Evolutionary conservation across 164 flowering plant species (phyloP).

Genomic region (Protea cynaroides): DNA sequence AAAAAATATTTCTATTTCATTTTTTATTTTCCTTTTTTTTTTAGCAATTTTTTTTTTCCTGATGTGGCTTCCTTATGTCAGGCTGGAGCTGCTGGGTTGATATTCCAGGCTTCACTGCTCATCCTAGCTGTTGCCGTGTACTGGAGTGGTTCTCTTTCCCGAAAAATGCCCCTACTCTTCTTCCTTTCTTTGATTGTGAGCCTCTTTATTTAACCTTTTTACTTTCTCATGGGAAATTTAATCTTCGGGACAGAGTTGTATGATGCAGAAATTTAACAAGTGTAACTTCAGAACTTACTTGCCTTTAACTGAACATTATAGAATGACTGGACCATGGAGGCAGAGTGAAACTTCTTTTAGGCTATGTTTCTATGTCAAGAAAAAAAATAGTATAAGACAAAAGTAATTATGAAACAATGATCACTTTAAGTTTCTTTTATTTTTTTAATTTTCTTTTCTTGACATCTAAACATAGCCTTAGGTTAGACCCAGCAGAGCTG

Average conservation of each 20-base stretch:
- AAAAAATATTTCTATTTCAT: background rate
- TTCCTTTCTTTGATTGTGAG: conserved; percentile 87
- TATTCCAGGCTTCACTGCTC: conserved; percentile 87
- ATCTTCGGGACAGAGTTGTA: background rate
- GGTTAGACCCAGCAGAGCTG: too few species aligned
- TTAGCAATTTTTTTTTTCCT: conserved; percentile 8
- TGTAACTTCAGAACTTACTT: too few species aligned
- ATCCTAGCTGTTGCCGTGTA: conserved; percentile 84
- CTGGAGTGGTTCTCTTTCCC: conserved; percentile 78
- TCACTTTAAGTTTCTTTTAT: too few species aligned
- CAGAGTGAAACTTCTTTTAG: too few species aligned
- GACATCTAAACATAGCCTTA: too few species aligned
- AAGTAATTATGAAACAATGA: too few species aligned
- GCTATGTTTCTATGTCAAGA: too few species aligned
- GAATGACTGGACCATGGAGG: too few species aligned
- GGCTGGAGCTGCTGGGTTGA: conserved; percentile 95
- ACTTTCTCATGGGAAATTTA: background rate
- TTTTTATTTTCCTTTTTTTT: conserved; percentile 1
- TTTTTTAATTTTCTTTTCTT: too few species aligned
- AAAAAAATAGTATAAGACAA: too few species aligned
- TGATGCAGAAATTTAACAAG: background rate
- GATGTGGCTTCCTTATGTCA: conserved; percentile 21
- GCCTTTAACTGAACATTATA: too few species aligned
- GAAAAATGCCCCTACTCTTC: conserved; percentile 61
- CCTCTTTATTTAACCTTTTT: conserved; percentile 4